phyloP scores from a whole-genome alignment of 805 yeast genomes.

The Blastobotrys muscicola region DNA sequence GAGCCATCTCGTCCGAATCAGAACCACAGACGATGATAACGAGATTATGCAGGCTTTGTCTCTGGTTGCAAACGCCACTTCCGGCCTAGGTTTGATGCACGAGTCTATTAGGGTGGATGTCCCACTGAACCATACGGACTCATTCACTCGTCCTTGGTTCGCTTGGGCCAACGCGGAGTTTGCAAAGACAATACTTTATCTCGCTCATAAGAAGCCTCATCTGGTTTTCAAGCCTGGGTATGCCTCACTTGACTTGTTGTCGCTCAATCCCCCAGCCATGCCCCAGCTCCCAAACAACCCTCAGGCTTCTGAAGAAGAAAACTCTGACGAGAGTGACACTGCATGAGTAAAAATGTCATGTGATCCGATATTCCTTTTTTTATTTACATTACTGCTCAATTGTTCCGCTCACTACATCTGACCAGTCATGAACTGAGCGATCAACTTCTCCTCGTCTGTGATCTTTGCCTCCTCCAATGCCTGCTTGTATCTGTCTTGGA shows the following conservation, averaged over 20 bases:
- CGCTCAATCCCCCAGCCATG: no score
- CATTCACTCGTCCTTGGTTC: slow-evolving; percentile 75
- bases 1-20: slow-evolving; percentile 59
- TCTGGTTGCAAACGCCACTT: slow-evolving; percentile 49
- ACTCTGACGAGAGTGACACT: no score
- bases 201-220: slow-evolving; percentile 63
- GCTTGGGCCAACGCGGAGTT: slow-evolving; percentile 88
- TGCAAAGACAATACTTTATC: slow-evolving; percentile 69
- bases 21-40: slow-evolving; percentile 60
- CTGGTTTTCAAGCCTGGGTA: slow-evolving; percentile 36
- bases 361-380: no score
- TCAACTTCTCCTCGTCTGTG: slow-evolving; percentile 7
- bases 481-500: slow-evolving; percentile 62
- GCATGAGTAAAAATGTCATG: no score
- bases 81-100: slow-evolving; percentile 67
- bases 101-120: slow-evolving; percentile 62
- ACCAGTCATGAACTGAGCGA: no score
- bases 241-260: no score
- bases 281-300: no score
- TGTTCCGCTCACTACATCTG: no score
- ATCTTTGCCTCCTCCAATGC: slow-evolving; percentile 37
- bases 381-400: no score
- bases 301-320: no score
- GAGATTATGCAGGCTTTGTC: slow-evolving; percentile 47
- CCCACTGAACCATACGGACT: slow-evolving; percentile 7